These are phyloP conservation scores for Saccharomycopsis hybrid DNA, from an alignment of 1,139 yeast genomes.

Conservation along the genomic window DNA sequence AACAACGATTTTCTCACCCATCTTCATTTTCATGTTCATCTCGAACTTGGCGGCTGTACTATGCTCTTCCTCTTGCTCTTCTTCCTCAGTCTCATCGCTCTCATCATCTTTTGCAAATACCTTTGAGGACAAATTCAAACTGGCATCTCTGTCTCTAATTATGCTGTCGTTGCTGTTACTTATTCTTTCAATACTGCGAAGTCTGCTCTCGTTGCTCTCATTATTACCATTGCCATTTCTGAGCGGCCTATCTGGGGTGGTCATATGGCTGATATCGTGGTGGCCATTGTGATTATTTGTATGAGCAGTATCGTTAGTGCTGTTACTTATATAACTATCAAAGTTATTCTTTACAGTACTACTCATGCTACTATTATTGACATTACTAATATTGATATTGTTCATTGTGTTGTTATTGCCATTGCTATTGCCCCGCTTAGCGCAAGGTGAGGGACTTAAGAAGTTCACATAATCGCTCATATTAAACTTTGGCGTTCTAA, in stretches of 20 bases:
- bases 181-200: no score
- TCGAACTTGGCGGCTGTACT: neutral
- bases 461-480: constrained; percentile 77
- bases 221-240: constrained; percentile 1
- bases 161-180: neutral
- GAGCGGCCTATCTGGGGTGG: neutral
- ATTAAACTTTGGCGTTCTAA: constrained; percentile 68
- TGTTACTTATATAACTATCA: neutral
- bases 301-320: neutral
- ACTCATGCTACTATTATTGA: no score
- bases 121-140: neutral
- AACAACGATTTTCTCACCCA: no score
- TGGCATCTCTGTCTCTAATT: neutral
- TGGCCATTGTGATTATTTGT: neutral
- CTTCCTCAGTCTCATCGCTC: constrained; percentile 7
- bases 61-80: no score
- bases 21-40: no score
- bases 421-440: constrained; percentile 1
- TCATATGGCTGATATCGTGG: neutral
- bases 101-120: constrained; percentile 3
- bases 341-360: no score
- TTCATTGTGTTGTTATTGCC: no score
- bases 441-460: constrained; percentile 63
- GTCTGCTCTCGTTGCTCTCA: constrained; percentile 4
- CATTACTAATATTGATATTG: neutral